Conservation (phyloP, 148 eudicot genomes). For the Arctostaphylos glauca region DNA sequence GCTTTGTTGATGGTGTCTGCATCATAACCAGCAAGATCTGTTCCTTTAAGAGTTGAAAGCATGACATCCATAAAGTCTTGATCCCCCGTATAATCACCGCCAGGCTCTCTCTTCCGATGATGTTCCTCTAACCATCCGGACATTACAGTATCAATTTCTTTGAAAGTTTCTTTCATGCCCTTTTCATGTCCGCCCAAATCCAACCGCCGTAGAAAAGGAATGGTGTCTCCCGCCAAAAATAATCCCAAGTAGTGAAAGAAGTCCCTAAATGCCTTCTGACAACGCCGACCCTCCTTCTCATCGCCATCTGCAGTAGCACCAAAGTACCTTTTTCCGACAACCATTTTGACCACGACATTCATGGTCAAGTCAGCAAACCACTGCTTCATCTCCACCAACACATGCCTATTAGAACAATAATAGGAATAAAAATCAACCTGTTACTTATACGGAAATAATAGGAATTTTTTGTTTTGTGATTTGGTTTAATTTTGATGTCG, state of each 20-base stretch:
- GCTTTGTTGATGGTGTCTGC: constrained; percentile 13
- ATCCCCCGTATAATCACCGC: not conserved
- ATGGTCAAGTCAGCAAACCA: too few species aligned
- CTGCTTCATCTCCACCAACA: too few species aligned
- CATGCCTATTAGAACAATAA: too few species aligned
- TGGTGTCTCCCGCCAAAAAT: not conserved
- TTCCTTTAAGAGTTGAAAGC: not conserved
- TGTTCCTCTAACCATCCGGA: constrained; percentile 11
- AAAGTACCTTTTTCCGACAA: too few species aligned
- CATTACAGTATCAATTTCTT: not conserved
- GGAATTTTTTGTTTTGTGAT: too few species aligned
- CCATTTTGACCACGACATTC: too few species aligned
- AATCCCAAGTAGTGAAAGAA: not conserved
- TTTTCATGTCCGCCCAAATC: constrained; percentile 26
- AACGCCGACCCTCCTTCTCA: not conserved
- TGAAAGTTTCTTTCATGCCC: constrained; percentile 12
- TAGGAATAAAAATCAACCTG: not conserved
- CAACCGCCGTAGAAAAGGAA: constrained; percentile 20
- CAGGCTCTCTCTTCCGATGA: not conserved
- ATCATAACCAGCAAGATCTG: constrained; percentile 5
- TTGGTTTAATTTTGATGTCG: too few species aligned
- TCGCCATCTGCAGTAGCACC: too few species aligned
- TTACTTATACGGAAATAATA: too few species aligned
- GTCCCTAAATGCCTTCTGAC: constrained; percentile 2
- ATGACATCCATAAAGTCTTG: constrained; percentile 21